A percentile compares a stretch with the other conserved stretches of the same genome.
Evolutionary conservation across 2,329 filamentous ascomycete species (phyloP).

Genomic region (Akanthomyces dipterigenus): DNA sequence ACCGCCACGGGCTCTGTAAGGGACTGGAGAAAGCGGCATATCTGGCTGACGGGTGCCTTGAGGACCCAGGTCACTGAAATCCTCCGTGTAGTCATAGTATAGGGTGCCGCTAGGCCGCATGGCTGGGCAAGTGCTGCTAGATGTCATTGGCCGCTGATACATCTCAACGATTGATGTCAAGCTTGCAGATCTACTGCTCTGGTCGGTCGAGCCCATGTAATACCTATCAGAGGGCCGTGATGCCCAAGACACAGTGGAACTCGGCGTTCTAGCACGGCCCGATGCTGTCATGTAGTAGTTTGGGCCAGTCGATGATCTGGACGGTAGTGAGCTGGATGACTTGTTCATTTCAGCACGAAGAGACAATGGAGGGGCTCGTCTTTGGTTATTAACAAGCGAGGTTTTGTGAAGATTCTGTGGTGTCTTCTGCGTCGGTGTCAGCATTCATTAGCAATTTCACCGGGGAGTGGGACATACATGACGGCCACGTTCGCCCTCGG

Average conservation of each 20-base stretch:
- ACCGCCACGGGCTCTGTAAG: conserved; percentile 19
- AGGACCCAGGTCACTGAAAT: conserved; percentile 32
- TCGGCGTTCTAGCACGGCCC: conserved; percentile 29
- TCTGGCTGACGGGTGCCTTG: conserved; percentile 14
- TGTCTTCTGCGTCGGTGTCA: conserved; percentile 34
- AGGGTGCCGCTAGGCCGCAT: conserved; percentile 29
- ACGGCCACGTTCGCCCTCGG: conserved; percentile 41
- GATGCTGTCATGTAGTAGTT: conserved; percentile 17
- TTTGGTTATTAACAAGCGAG: conserved; percentile 27
- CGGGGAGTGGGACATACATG: conserved; percentile 30
- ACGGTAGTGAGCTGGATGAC: conserved; percentile 34
- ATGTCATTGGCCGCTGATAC: conserved; percentile 29
- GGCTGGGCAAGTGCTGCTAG: conserved; percentile 21
- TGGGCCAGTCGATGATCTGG: conserved; percentile 21
- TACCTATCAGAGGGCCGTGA: conserved; percentile 26
- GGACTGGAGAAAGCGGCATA: conserved; percentile 26
- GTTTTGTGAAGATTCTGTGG: conserved; percentile 36
- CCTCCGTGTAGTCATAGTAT: conserved; percentile 49
- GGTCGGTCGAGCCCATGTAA: conserved; percentile 30
- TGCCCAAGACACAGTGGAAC: conserved; percentile 24
- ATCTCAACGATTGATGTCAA: conserved; percentile 45
- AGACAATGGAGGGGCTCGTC: conserved; percentile 32
- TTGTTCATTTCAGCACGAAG: conserved; percentile 33
- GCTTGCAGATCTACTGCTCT: conserved; percentile 38
- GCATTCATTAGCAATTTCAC: neutral